Percentiles rank a stretch among this genome's conserved stretches.
Evolutionary conservation across 768 basidiomycete genomes (phyloP).

Genomic region (Lactarius tabidus): DNA sequence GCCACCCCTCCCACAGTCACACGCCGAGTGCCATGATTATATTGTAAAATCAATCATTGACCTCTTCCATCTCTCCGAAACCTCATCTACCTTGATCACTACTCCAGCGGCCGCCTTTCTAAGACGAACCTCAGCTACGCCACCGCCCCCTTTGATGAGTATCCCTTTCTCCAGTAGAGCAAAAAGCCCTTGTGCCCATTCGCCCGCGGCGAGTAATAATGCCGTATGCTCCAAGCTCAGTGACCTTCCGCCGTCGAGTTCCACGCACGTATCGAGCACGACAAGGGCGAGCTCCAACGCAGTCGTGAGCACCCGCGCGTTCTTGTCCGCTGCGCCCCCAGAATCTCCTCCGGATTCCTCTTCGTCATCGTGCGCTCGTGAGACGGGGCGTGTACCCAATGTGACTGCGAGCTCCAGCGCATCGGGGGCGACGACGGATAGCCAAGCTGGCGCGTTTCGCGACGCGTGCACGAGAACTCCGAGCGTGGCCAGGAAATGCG

Average conservation of each 20-base stretch:
- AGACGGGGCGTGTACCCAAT: conserved; percentile 63
- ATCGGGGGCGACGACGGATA: conserved; percentile 76
- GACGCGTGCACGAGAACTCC: conserved; percentile 80
- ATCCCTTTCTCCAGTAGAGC: conserved; percentile 59
- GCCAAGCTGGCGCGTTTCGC: conserved; percentile 75
- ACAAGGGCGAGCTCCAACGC: conserved; percentile 77
- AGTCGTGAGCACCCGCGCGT: conserved; percentile 69
- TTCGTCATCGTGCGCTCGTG: conserved; percentile 37
- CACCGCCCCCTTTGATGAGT: conserved; percentile 59
- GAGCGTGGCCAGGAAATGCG: conserved; percentile 71
- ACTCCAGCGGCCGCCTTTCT: conserved; percentile 75
- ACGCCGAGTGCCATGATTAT: not conserved
- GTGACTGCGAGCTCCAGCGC: conserved; percentile 80
- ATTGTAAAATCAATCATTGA: conserved; percentile 47
- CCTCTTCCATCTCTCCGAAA: conserved; percentile 63
- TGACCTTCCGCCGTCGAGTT: conserved; percentile 71
- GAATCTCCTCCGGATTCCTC: conserved; percentile 25
- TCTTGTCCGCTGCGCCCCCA: conserved; percentile 39
- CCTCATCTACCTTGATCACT: conserved; percentile 71
- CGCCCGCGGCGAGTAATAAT: conserved; percentile 64
- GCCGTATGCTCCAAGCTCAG: conserved; percentile 73
- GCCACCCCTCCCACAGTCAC: too few relatives aligned
- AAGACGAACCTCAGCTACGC: conserved; percentile 56
- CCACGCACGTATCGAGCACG: conserved; percentile 67
- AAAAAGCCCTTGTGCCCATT: conserved; percentile 79